A percentile compares a stretch with the other conserved stretches of the same genome.
Conservation (phyloP, 2,329 filamentous ascomycete genomes). For the Talaromyces albobiverticillius region DNA sequence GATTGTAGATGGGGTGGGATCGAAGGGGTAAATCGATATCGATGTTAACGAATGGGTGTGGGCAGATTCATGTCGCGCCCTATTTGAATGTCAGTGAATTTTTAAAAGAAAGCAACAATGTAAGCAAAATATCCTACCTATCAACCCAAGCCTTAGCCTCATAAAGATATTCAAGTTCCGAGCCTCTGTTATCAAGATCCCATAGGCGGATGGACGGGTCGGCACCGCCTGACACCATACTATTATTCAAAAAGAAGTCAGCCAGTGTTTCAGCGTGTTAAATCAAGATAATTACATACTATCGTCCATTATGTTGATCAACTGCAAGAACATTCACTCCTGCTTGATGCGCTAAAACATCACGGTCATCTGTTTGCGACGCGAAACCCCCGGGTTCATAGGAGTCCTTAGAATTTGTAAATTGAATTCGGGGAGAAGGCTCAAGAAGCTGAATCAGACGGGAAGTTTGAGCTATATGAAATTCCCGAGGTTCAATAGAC, state of each 20-base stretch:
- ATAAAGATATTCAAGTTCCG: slow-evolving; percentile 50
- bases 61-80: slow-evolving; percentile 32
- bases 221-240: slow-evolving; percentile 79
- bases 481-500: slow-evolving; percentile 59
- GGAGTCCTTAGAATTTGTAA: slow-evolving; percentile 47
- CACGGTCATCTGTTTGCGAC: slow-evolving; percentile 22
- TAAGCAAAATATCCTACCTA: slow-evolving; percentile 21
- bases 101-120: neutral
- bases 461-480: slow-evolving; percentile 64
- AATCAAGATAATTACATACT: slow-evolving; percentile 48
- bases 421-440: slow-evolving; percentile 64
- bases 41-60: slow-evolving; percentile 48
- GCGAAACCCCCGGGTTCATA: slow-evolving; percentile 2
- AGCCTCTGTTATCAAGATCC: slow-evolving; percentile 68
- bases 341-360: slow-evolving; percentile 62
- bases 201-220: slow-evolving; percentile 82
- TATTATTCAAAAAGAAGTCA: slow-evolving; percentile 29
- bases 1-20: slow-evolving; percentile 45
- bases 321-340: slow-evolving; percentile 77
- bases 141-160: slow-evolving; percentile 50
- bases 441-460: slow-evolving; percentile 68
- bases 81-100: slow-evolving; percentile 1
- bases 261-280: slow-evolving; percentile 3
- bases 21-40: slow-evolving; percentile 48
- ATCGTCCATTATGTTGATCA: slow-evolving; percentile 76